Conservation (phyloP, 306 rosid species). For the Prunus kanzakura region DNA sequence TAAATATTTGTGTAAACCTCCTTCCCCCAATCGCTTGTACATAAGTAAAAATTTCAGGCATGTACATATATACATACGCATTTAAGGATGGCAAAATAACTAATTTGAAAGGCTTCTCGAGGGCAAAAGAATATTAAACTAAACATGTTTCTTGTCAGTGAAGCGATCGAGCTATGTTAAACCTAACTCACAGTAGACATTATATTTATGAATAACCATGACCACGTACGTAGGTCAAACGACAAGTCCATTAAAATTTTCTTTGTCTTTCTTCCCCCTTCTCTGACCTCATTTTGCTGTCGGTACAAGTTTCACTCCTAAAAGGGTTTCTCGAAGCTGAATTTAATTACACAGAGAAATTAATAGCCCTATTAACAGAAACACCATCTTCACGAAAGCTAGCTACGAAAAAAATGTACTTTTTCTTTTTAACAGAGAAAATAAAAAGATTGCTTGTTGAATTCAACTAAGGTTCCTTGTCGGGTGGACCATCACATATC, state of each 20-base stretch:
- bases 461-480: constrained; percentile 42
- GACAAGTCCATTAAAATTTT: neutral
- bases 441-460: constrained; percentile 47
- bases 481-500: constrained; percentile 47
- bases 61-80: neutral
- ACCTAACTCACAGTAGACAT: constrained; percentile 4
- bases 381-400: constrained; percentile 18
- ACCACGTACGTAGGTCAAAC: constrained; percentile 24
- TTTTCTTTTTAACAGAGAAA: neutral
- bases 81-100: neutral
- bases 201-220: neutral
- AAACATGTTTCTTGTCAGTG: neutral
- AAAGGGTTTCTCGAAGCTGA: constrained; percentile 5
- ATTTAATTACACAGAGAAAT: neutral
- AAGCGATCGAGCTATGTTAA: constrained; percentile 12
- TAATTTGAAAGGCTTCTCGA: neutral
- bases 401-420: neutral
- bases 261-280: neutral
- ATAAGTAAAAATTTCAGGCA: neutral
- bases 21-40: fast-evolving
- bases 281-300: constrained; percentile 39
- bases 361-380: neutral
- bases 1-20: no score
- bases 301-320: constrained; percentile 29
- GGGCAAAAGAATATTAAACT: neutral